Evolutionary conservation across 495 filamentous ascomycete genomes (phyloP).

Genomic region (Alectoria sarmentosa): DNA sequence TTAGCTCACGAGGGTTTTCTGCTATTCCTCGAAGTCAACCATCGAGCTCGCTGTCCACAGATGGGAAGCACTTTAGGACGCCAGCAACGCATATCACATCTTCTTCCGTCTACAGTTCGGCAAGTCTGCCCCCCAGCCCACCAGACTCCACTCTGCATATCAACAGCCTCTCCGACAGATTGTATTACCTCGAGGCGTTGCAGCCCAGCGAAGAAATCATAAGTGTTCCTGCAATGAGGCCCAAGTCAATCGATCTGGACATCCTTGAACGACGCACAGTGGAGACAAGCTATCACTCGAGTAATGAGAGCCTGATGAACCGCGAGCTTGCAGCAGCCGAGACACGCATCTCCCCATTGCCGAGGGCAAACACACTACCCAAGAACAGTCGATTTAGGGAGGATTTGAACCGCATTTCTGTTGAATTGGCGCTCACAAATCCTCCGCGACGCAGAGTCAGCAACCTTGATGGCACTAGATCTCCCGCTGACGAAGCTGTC

Average conservation of each 20-base stretch:
- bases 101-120: constrained; percentile 22
- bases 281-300: constrained; percentile 17
- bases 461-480: constrained; percentile 17
- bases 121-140: constrained; percentile 11
- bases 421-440: constrained; percentile 14
- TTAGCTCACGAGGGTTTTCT: constrained; percentile 15
- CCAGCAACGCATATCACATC: constrained; percentile 2
- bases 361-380: constrained; percentile 13
- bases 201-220: constrained; percentile 6
- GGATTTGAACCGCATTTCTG: constrained; percentile 20
- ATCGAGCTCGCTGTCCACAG: constrained; percentile 12
- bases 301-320: constrained; percentile 17
- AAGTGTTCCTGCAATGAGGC: constrained; percentile 8
- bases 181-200: constrained; percentile 1
- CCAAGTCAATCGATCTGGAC: constrained; percentile 2
- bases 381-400: constrained; percentile 21
- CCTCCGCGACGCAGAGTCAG: constrained; percentile 17
- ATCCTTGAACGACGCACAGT: constrained; percentile 12
- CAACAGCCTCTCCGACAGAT: constrained; percentile 8
- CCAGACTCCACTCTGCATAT: constrained; percentile 6
- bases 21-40: constrained; percentile 8
- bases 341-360: constrained; percentile 11
- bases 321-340: constrained; percentile 19
- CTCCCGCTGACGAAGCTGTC: constrained; percentile 4
- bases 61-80: neutral